These are phyloP conservation scores for Trichothecium sympodiale DNA, from an alignment of 2,329 filamentous ascomycete species.

Conservation along the genomic window DNA sequence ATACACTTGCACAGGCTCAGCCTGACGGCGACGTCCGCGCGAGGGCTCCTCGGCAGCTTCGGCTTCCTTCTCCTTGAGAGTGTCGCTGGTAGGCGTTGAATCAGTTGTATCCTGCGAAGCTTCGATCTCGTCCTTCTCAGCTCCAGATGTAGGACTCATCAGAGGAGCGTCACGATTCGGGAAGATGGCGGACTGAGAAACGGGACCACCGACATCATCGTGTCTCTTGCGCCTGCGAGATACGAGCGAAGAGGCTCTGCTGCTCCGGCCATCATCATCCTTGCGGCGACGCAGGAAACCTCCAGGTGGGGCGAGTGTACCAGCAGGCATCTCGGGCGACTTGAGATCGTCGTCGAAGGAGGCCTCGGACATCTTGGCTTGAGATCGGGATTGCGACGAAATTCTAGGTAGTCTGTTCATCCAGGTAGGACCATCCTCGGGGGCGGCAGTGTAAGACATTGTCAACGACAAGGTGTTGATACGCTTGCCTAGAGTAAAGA, in stretches of 20 bases:
- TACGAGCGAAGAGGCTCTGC: slow-evolving; percentile 48
- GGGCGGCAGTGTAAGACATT: slow-evolving; percentile 87
- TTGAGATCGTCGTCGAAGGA: slow-evolving; percentile 53
- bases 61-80: slow-evolving; percentile 16
- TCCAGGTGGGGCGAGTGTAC: slow-evolving; percentile 60
- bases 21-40: slow-evolving; percentile 5
- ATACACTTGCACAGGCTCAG: slow-evolving; percentile 52
- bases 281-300: slow-evolving; percentile 75
- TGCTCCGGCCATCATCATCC: slow-evolving; percentile 56
- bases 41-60: background rate
- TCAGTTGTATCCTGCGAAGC: background rate
- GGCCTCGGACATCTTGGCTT: slow-evolving; percentile 74
- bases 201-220: slow-evolving; percentile 74
- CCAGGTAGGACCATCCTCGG: slow-evolving; percentile 83
- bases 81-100: slow-evolving; percentile 18
- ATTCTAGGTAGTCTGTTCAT: slow-evolving; percentile 81
- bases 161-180: slow-evolving; percentile 38
- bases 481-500: slow-evolving; percentile 93
- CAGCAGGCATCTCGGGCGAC: slow-evolving; percentile 50
- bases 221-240: slow-evolving; percentile 56
- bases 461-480: slow-evolving; percentile 95
- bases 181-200: slow-evolving; percentile 80
- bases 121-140: slow-evolving; percentile 15
- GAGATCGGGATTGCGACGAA: slow-evolving; percentile 59
- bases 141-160: background rate